phyloP scores from a whole-genome alignment of 2,329 filamentous ascomycete genomes.

The Fusarium sp. region DNA sequence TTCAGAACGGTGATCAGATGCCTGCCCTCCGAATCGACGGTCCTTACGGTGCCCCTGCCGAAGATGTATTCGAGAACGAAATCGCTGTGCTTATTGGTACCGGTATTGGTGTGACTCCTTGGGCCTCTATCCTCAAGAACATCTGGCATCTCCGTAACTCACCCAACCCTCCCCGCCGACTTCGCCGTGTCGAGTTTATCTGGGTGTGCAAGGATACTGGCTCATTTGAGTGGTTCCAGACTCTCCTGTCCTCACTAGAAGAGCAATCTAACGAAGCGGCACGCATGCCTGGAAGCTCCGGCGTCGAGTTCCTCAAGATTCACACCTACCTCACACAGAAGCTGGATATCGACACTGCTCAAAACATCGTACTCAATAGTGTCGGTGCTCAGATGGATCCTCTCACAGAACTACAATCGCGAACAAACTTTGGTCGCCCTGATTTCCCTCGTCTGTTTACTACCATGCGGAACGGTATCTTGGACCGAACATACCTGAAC shows the following conservation, averaged over 20 bases:
- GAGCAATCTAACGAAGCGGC: slow-evolving; percentile 79
- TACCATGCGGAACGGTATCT: slow-evolving; percentile 87
- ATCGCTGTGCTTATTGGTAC: slow-evolving; percentile 87
- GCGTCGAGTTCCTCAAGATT: slow-evolving; percentile 90
- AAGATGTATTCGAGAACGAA: slow-evolving; percentile 96
- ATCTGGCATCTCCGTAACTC: slow-evolving; percentile 96
- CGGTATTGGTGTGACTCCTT: slow-evolving; percentile 87
- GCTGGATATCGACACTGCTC: slow-evolving; percentile 88
- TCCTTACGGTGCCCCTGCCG: slow-evolving; percentile 94
- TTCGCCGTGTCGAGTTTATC: slow-evolving; percentile 97
- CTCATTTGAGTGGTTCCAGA: slow-evolving; percentile 99
- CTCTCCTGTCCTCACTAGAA: slow-evolving; percentile 89
- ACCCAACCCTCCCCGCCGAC: slow-evolving; percentile 87
- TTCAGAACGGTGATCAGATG: slow-evolving; percentile 94
- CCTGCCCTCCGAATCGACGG: slow-evolving; percentile 90
- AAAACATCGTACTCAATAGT: slow-evolving; percentile 97
- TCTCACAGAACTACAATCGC: slow-evolving; percentile 86
- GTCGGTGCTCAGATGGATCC: slow-evolving; percentile 90
- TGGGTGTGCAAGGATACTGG: slow-evolving; percentile 97
- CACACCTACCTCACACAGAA: slow-evolving; percentile 97
- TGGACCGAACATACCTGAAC: slow-evolving; percentile 84
- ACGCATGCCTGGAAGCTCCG: slow-evolving; percentile 71
- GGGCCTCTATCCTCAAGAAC: slow-evolving; percentile 91
- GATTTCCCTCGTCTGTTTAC: slow-evolving; percentile 85
- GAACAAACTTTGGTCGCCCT: slow-evolving; percentile 94